Evolutionary conservation across 352 stramenopile genomes (phyloP).

Genomic region (Pythium apleroticum): DNA sequence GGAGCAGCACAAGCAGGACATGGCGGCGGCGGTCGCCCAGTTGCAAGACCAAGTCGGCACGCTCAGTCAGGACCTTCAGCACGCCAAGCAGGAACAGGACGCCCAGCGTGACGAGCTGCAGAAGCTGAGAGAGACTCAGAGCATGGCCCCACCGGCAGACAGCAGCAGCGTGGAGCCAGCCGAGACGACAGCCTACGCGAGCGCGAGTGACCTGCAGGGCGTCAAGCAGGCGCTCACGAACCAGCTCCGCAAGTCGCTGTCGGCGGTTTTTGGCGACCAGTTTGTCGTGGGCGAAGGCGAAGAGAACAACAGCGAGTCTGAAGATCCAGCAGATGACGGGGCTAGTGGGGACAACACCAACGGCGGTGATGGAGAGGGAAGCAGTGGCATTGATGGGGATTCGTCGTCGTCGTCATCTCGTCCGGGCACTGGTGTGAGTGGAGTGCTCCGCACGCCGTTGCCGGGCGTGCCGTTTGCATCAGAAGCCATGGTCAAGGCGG

Average conservation of each 20-base stretch:
- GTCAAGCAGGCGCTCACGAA: slow-evolving; percentile 47
- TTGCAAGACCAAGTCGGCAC: slow-evolving; percentile 51
- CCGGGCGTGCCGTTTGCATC: slow-evolving; percentile 41
- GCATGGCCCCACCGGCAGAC: neutral
- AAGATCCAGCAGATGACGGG: neutral
- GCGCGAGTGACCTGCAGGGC: slow-evolving; percentile 43
- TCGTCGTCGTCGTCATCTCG: slow-evolving; percentile 12
- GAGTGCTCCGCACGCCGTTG: slow-evolving; percentile 27
- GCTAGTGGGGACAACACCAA: neutral
- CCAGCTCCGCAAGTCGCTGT: slow-evolving; percentile 45
- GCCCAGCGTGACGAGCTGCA: slow-evolving; percentile 29
- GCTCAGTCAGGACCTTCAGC: slow-evolving; percentile 47
- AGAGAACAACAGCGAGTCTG: slow-evolving; percentile 15
- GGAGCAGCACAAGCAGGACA: slow-evolving; percentile 58
- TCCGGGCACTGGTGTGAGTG: slow-evolving; percentile 21
- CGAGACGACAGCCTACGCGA: slow-evolving; percentile 32
- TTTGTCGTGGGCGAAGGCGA: slow-evolving; percentile 31
- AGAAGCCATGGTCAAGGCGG: slow-evolving; percentile 40
- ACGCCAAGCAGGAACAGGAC: slow-evolving; percentile 32
- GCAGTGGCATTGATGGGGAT: slow-evolving; percentile 3
- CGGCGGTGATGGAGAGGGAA: neutral
- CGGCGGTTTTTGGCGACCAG: slow-evolving; percentile 40
- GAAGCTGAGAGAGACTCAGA: slow-evolving; percentile 10
- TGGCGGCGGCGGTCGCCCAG: slow-evolving; percentile 41
- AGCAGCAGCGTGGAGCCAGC: neutral